Base-by-base conservation (phyloP, 2,329 filamentous ascomycete genomes). In the Aaosphaeria arxii region DNA sequence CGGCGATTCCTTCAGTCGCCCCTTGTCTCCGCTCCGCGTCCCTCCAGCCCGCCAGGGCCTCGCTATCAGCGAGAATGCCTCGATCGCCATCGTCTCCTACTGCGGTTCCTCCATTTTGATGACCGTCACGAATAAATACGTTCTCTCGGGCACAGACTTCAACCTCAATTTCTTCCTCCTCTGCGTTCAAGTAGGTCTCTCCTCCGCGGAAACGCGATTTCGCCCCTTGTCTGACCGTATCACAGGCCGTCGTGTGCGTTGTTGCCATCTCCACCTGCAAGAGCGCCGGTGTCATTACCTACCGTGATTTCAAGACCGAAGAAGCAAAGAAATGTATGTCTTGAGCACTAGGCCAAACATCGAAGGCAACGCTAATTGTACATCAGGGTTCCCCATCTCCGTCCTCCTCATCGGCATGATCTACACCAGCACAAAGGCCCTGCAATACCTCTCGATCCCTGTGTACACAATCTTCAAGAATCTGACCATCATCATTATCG, bases 391-490 rank as follows among this genome's bases (percentile, higher is more conserved):
- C 66, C 94, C 94, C 43, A 90, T 99, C 64, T 95, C 94, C 49
- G 78, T 96, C 47, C 88, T 97, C 53, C 85, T 99, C 56, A 94
- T 97, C 67, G 91, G 91, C 69, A 99, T 97, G 94, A 97, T 99
- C 74, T 99, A 97, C 76, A 97, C 94, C 47, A 86, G 90, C 64
- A 94, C 89, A 64, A 96, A 96, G 77, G 91, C 94, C 17, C 84
- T 99, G 41, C 91, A 96, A 74, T 97, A 86, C 74, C 87, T 99
- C 52, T 96, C 91, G 31, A 95, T 99, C 47, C 94, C 94, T 28
- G 94, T 99, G 29, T 99, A 99, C 76, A 99, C 94, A 47, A 99
- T 99, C 71, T 99, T 99, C 82, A 99, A 99, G 82, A 99, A 99
- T 77, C 74, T 99, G 77, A 97, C 94, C 52, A 99, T 95, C 71